Evolutionary conservation across 805 yeast genomes (phyloP).

Genomic region (Lachancea quebecensis): DNA sequence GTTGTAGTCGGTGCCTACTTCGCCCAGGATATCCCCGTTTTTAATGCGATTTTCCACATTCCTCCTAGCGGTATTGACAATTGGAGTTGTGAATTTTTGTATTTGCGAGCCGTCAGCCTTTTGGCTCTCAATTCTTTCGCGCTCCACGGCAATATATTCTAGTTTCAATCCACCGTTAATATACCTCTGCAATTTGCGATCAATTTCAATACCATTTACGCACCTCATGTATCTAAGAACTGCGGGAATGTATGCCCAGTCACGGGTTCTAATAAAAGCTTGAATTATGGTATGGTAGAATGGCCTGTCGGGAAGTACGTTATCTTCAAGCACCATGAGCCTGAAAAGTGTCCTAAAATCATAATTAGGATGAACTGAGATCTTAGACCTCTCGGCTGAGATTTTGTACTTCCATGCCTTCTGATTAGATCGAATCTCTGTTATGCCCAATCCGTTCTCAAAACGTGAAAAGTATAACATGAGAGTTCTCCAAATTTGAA

Average conservation of each 20-base stretch:
- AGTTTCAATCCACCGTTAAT: slow-evolving; percentile 19
- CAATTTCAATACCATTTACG: slow-evolving; percentile 13
- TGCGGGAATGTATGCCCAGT: slow-evolving; percentile 23
- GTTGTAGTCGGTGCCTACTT: neutral
- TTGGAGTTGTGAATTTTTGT: neutral
- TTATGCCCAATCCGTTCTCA: slow-evolving; percentile 11
- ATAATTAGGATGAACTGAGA: slow-evolving; percentile 12
- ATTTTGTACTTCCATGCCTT: slow-evolving; percentile 11
- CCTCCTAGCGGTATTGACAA: slow-evolving; percentile 2
- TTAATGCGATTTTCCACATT: slow-evolving; percentile 1
- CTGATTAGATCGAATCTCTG: slow-evolving; percentile 13
- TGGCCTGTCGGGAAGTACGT: slow-evolving; percentile 16
- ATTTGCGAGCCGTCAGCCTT: neutral
- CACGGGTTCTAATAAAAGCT: slow-evolving; percentile 17
- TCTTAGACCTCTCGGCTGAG: slow-evolving; percentile 6
- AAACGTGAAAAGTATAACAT: slow-evolving; percentile 13
- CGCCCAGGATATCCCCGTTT: slow-evolving; percentile 3
- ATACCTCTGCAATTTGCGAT: slow-evolving; percentile 7
- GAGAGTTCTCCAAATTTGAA: slow-evolving; percentile 29
- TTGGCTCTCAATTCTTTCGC: neutral
- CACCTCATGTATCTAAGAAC: slow-evolving; percentile 14
- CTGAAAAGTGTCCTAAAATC: slow-evolving; percentile 12
- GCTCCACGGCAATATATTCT: slow-evolving; percentile 13
- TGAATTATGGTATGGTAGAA: slow-evolving; percentile 15
- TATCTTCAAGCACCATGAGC: slow-evolving; percentile 17